These are phyloP conservation scores for Retiboletus fuscus DNA, from an alignment of 1,284 basidiomycete species.

Conservation along the genomic window DNA sequence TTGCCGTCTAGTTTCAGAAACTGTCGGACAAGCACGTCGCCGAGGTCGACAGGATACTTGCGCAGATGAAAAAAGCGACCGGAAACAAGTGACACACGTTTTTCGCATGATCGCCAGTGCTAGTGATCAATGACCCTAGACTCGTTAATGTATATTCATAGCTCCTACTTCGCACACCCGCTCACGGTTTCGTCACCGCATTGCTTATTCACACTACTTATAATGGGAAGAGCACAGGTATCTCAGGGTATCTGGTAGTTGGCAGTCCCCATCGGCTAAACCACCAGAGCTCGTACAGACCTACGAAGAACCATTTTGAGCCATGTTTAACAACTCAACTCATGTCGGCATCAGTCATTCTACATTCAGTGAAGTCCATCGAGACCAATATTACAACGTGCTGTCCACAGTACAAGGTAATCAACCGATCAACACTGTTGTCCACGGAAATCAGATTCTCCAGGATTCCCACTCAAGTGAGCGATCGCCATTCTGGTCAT, in stretches of 20 bases:
- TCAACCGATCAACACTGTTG: no score
- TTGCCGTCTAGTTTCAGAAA: slow-evolving; percentile 71
- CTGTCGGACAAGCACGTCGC: slow-evolving; percentile 68
- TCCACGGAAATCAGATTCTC: no score
- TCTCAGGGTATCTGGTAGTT: no score
- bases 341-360: no score
- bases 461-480: no score
- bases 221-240: slow-evolving; percentile 1
- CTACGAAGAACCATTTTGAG: no score
- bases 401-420: no score
- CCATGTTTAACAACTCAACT: not conserved
- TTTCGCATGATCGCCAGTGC: not conserved
- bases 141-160: slow-evolving; percentile 1
- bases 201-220: slow-evolving; percentile 1
- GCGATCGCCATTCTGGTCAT: no score
- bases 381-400: no score
- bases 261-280: no score
- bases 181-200: not conserved
- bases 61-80: slow-evolving; percentile 70
- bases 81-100: slow-evolving; percentile 45
- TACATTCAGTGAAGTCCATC: no score
- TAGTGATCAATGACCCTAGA: not conserved
- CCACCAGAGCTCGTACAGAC: no score
- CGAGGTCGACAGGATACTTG: slow-evolving; percentile 74
- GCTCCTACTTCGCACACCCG: not conserved